These are phyloP conservation scores for Sisymbrium irio DNA, from an alignment of 345 rosid species.

Conservation along the genomic window DNA sequence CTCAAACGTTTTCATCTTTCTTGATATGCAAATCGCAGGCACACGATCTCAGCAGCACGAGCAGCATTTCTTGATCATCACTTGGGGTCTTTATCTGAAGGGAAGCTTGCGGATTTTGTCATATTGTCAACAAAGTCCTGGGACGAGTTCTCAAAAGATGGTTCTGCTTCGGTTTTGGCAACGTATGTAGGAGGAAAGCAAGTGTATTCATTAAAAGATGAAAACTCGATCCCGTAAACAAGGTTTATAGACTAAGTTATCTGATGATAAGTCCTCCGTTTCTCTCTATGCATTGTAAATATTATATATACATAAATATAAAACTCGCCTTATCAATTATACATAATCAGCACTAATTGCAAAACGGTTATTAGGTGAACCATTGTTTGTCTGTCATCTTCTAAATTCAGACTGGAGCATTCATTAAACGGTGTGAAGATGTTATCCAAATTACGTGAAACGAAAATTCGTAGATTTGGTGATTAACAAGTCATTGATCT, in stretches of 20 bases:
- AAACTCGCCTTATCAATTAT: background rate
- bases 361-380: background rate
- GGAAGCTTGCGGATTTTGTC: slow-evolving; percentile 89
- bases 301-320: background rate
- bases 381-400: background rate
- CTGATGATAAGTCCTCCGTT: background rate
- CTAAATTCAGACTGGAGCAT: background rate
- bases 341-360: background rate
- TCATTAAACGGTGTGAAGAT: background rate
- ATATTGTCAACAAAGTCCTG: slow-evolving; percentile 53
- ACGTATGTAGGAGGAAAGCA: slow-evolving; percentile 65
- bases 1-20: slow-evolving; percentile 1
- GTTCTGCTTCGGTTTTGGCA: slow-evolving; percentile 51
- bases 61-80: slow-evolving; percentile 71
- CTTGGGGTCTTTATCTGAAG: slow-evolving; percentile 72
- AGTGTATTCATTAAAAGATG: slow-evolving; percentile 46
- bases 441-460: background rate
- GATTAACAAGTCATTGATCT: background rate
- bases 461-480: background rate
- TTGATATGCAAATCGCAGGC: slow-evolving; percentile 42
- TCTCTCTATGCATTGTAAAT: background rate
- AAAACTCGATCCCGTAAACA: background rate
- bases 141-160: slow-evolving; percentile 55
- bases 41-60: slow-evolving; percentile 77
- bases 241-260: background rate